Percentiles rank a stretch among this genome's conserved stretches.
Evolutionary conservation across 768 basidiomycete species (phyloP).

Genomic region (Tulasnella sp.): DNA sequence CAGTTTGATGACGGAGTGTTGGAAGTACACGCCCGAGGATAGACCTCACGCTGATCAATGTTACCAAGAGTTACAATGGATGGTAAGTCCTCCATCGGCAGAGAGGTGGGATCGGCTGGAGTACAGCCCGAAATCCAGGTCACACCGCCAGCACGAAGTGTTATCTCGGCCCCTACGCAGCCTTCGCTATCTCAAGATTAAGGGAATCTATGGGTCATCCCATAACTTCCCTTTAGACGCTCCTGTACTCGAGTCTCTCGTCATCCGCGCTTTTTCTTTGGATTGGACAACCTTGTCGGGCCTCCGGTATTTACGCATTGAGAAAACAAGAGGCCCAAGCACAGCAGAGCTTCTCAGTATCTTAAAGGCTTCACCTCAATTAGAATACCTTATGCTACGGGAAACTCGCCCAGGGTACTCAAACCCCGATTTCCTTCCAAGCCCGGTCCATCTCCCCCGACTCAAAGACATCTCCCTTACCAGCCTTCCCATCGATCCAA

Average conservation of each 20-base stretch:
- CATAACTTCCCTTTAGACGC: background rate
- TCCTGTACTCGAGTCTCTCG: background rate
- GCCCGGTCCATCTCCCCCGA: too few species aligned
- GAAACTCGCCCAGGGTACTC: background rate
- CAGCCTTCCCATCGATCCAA: too few species aligned
- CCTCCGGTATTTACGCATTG: background rate
- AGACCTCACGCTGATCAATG: background rate
- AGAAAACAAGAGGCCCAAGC: background rate
- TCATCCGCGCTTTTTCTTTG: background rate
- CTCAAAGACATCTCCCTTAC: too few species aligned
- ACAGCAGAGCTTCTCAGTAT: background rate
- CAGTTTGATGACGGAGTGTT: too few species aligned
- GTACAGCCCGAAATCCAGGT: background rate
- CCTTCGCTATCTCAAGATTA: background rate
- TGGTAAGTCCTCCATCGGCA: background rate
- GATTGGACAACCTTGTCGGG: background rate
- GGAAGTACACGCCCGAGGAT: too few species aligned
- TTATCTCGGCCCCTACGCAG: background rate
- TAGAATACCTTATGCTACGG: background rate
- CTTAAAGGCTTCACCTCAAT: background rate
- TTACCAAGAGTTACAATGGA: too few species aligned
- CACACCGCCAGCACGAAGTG: background rate
- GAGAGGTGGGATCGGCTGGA: background rate
- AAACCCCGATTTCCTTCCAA: too few species aligned
- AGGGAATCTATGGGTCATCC: background rate